These are phyloP conservation scores for Pterocarpus santalinus DNA, from an alignment of 306 rosid species.

Conservation along the genomic window DNA sequence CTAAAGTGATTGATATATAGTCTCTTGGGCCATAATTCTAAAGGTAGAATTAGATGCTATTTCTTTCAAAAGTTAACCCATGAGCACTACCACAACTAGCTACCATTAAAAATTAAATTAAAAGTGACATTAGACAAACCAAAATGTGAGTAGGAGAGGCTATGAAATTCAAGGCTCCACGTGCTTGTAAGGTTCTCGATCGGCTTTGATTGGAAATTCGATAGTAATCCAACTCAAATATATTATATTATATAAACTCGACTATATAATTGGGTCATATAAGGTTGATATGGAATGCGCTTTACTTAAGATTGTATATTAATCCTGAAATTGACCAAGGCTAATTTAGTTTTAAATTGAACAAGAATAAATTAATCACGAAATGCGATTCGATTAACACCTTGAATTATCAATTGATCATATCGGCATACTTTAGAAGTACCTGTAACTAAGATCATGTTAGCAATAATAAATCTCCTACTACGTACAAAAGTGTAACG, in stretches of 20 bases:
- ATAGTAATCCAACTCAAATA: background rate
- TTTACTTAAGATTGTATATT: too few relatives aligned
- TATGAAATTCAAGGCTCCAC: background rate
- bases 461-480: background rate
- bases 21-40: constrained; percentile 8
- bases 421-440: background rate
- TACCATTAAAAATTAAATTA: background rate
- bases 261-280: background rate
- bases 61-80: background rate
- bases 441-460: background rate
- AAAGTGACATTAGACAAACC: background rate
- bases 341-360: too few relatives aligned
- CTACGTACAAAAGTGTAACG: too few relatives aligned
- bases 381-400: too few relatives aligned
- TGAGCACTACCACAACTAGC: background rate
- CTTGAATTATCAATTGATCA: background rate
- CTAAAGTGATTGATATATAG: too few relatives aligned
- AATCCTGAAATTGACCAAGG: too few relatives aligned
- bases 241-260: background rate
- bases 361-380: background rate
- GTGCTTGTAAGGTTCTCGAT: background rate
- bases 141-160: background rate
- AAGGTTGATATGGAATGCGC: too few relatives aligned
- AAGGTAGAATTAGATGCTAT: constrained; percentile 30
- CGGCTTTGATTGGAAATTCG: background rate